Percentiles rank a stretch among this genome's conserved stretches.
These are phyloP conservation scores for Paraglomus brasilianum DNA, from an alignment of 192 early-diverging fungal species.

Conservation along the genomic window DNA sequence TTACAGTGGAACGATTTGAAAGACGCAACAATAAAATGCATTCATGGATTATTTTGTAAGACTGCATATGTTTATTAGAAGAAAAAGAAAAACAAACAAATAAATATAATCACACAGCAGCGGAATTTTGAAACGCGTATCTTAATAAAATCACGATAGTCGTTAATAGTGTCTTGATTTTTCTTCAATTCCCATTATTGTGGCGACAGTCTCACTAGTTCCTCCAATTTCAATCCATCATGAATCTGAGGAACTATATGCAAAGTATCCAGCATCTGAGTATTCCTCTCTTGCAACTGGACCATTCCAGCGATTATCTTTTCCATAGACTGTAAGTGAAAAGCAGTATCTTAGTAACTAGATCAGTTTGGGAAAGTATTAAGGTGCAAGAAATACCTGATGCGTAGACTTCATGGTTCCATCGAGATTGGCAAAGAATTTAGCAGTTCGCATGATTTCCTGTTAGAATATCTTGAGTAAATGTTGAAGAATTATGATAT, in stretches of 20 bases:
- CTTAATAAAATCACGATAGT: no score
- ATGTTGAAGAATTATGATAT: background rate
- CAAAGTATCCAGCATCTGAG: slow-evolving; percentile 6
- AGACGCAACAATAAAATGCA: no score
- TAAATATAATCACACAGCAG: no score
- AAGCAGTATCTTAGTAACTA: background rate
- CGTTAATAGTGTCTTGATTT: no score
- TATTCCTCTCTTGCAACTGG: slow-evolving; percentile 14
- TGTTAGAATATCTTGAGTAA: background rate
- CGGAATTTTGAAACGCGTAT: no score
- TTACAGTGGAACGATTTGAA: no score
- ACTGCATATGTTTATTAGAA: no score
- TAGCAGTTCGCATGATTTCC: slow-evolving; percentile 19
- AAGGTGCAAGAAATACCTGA: background rate
- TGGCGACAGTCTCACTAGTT: background rate
- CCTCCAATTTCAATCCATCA: slow-evolving; percentile 17
- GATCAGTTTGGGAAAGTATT: background rate
- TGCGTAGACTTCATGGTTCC: slow-evolving; percentile 18
- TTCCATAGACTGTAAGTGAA: slow-evolving; percentile 1
- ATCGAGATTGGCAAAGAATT: slow-evolving; percentile 17
- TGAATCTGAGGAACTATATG: slow-evolving; percentile 9
- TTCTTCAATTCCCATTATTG: no score
- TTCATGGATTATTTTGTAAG: no score
- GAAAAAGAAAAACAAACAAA: no score
- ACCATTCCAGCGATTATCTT: slow-evolving; percentile 3